Conservation (phyloP, 2,329 filamentous ascomycete species). For the Pseudonectria foliicola region DNA sequence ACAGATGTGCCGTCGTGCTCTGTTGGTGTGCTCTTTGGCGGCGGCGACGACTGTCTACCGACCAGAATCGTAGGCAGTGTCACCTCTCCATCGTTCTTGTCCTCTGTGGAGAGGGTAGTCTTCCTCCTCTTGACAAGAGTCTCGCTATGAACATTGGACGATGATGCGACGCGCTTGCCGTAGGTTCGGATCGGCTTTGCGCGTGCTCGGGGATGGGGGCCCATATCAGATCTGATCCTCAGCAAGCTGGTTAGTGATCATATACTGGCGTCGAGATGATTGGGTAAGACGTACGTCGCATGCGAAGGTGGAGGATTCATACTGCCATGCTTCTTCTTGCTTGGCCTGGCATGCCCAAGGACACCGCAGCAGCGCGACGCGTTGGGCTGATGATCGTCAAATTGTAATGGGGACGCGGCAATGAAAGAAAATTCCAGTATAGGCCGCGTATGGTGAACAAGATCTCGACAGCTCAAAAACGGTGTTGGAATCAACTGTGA, state of each 20-base stretch:
- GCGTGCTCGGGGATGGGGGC: conserved; percentile 20
- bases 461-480: no score
- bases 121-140: conserved; percentile 20
- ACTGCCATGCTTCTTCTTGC: no score
- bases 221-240: conserved; percentile 26
- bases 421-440: no score
- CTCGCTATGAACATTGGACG: conserved; percentile 18
- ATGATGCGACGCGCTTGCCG: conserved; percentile 25
- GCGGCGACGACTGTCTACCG: not conserved
- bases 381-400: not conserved
- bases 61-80: not conserved
- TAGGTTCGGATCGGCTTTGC: conserved; percentile 34
- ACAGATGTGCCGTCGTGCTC: no score
- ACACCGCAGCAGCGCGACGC: no score
- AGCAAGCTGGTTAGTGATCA: conserved; percentile 2
- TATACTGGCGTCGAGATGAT: not conserved
- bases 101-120: not conserved
- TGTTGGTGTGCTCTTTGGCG: conserved; percentile 9
- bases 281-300: no score
- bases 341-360: no score
- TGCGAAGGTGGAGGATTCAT: no score
- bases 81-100: conserved; percentile 1
- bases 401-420: not conserved
- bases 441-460: no score
- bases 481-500: no score